Percentiles rank a stretch among this genome's conserved stretches.
Conservation (phyloP, 495 filamentous ascomycete species). For the Thozetella sp. region DNA sequence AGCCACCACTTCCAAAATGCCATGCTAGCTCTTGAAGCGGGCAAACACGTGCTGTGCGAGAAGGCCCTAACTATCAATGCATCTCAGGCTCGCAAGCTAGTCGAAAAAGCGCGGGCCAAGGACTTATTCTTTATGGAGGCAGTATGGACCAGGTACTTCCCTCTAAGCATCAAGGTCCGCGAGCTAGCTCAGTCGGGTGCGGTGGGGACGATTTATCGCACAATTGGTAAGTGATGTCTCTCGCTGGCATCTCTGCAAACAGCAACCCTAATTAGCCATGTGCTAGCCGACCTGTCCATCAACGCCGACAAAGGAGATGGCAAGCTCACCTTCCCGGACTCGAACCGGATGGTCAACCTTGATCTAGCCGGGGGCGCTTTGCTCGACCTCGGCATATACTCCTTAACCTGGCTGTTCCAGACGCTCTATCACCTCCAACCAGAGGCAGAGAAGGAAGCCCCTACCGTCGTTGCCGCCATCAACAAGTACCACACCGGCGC, state of each 20-base stretch:
- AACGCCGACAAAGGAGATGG: slow-evolving; percentile 35
- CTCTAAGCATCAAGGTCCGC: slow-evolving; percentile 74
- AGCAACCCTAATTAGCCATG: no score
- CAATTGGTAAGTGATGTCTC: slow-evolving; percentile 49
- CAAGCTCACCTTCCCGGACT: slow-evolving; percentile 45
- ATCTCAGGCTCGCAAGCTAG: slow-evolving; percentile 73
- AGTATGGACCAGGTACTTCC: slow-evolving; percentile 94
- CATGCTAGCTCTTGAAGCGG: slow-evolving; percentile 77
- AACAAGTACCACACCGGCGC: slow-evolving; percentile 79
- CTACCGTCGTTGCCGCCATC: slow-evolving; percentile 57
- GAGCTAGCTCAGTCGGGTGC: slow-evolving; percentile 67
- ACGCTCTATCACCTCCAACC: slow-evolving; percentile 82
- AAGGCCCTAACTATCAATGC: slow-evolving; percentile 94
- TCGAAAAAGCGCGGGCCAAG: slow-evolving; percentile 74
- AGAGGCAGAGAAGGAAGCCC: slow-evolving; percentile 50
- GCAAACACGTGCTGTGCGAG: slow-evolving; percentile 90
- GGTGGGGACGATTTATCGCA: slow-evolving; percentile 78
- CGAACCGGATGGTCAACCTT: slow-evolving; percentile 82
- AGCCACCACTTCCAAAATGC: slow-evolving; percentile 94
- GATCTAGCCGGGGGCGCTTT: slow-evolving; percentile 85
- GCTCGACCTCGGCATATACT: slow-evolving; percentile 89
- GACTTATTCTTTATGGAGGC: slow-evolving; percentile 96
- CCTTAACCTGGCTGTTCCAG: slow-evolving; percentile 93
- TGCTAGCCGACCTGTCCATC: slow-evolving; percentile 67
- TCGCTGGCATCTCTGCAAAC: not conserved